Evolutionary conservation across 1,284 basidiomycete genomes (phyloP).

Genomic region (Abortiporus biennis): DNA sequence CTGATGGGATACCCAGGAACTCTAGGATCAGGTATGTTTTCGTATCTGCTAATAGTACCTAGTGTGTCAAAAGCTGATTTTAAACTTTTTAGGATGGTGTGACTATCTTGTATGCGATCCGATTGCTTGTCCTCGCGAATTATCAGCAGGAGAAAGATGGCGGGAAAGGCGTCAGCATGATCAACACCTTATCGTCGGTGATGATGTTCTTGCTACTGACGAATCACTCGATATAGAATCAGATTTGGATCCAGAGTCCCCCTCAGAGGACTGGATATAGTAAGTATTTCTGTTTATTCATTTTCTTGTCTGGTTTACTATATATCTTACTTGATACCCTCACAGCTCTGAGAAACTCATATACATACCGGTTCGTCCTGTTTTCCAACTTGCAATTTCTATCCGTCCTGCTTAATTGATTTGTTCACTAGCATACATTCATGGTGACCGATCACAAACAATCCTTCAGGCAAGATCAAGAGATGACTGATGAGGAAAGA

Average conservation of each 20-base stretch:
- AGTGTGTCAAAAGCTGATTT: background rate
- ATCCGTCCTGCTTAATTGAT: background rate
- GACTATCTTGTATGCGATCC: slow-evolving; percentile 56
- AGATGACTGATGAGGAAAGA: slow-evolving; percentile 15
- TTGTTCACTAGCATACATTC: slow-evolving; percentile 43
- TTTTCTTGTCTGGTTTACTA: slow-evolving; percentile 6
- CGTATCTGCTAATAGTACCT: background rate
- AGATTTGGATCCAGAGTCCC: slow-evolving; percentile 45
- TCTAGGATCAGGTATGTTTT: slow-evolving; percentile 35
- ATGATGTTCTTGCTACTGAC: slow-evolving; percentile 6
- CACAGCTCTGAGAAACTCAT: slow-evolving; percentile 39
- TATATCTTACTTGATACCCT: too few relatives aligned
- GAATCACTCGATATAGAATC: slow-evolving; percentile 26
- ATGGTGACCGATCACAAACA: slow-evolving; percentile 62
- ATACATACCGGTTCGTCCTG: slow-evolving; percentile 39
- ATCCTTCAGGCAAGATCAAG: slow-evolving; percentile 33
- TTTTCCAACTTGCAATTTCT: too few relatives aligned
- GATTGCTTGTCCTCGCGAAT: slow-evolving; percentile 43
- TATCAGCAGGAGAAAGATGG: slow-evolving; percentile 36
- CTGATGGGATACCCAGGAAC: slow-evolving; percentile 57
- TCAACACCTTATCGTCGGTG: background rate
- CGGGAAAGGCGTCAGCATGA: slow-evolving; percentile 12
- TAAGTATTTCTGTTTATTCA: slow-evolving; percentile 26
- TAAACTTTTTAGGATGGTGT: slow-evolving; percentile 41
- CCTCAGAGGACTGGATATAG: slow-evolving; percentile 48